Percentiles rank a stretch among this genome's conserved stretches.
phyloP scores from a whole-genome alignment of 1,284 basidiomycete genomes.

The Termitomyces sp. region DNA sequence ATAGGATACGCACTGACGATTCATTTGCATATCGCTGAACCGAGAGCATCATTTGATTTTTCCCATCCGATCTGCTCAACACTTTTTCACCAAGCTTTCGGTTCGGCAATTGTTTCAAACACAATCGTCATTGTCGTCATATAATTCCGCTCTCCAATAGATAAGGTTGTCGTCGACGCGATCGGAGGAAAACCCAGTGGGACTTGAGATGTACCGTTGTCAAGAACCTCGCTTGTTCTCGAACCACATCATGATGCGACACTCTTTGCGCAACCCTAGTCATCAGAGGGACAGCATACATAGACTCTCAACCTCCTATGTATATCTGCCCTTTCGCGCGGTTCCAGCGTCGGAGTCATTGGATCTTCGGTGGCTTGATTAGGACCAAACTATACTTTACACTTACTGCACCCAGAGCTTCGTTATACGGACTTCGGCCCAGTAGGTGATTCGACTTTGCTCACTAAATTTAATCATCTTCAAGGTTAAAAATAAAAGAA shows the following conservation, averaged over 20 bases:
- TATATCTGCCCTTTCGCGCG: neutral
- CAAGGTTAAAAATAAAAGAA: too few species aligned
- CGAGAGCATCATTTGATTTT: neutral
- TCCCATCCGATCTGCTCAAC: neutral
- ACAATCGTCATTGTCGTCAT: neutral
- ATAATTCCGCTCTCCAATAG: neutral
- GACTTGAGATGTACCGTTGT: neutral
- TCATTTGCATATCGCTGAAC: neutral
- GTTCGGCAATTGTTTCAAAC: neutral
- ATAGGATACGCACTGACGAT: neutral
- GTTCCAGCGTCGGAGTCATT: neutral
- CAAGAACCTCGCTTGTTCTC: neutral
- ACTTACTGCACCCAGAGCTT: too few species aligned
- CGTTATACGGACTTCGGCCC: too few species aligned
- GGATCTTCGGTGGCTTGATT: neutral
- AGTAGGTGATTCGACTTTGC: too few species aligned
- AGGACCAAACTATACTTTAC: neutral
- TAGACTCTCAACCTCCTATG: too few species aligned
- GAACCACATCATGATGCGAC: too few species aligned
- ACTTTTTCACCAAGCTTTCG: neutral
- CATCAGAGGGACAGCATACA: too few species aligned
- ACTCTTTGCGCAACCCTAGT: neutral
- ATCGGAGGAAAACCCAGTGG: neutral
- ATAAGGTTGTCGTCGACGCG: neutral
- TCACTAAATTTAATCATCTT: too few species aligned